Evolutionary conservation across 2,329 filamentous ascomycete species (phyloP), one percentile per base, ranked within the genome.

Genomic region (Penicillium sp.): DNA sequence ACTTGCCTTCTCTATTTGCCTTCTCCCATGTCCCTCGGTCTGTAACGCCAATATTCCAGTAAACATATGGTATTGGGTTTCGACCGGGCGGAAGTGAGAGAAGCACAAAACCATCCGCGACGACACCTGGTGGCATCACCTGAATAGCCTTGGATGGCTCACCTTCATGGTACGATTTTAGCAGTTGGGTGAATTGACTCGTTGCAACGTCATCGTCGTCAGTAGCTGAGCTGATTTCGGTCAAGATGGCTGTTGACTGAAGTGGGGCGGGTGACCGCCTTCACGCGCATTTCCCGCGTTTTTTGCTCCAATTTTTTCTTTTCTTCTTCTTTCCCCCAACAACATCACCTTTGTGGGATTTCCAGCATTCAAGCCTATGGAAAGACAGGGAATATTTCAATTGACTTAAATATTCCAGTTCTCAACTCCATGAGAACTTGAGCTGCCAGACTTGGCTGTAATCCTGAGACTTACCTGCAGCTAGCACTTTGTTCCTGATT

Each of bases 381-480:
- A 35, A 47, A 20, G 22, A 37, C 39, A 20, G 35, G 48, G 57
- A 35, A 57, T 57, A 56, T 50, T 38, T 37, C 31, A 37, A 31
- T 42, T 48, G 31, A 13, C 39, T 44, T 40, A 43, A 34, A 44
- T 4, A 46, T 40, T 11, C n/a, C 11, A 49, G 26, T 22, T 58
- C 47, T 61, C 60, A 55, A 65, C 56, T 55, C 61, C 52, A 69
- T 69, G 63, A 54, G 57, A 66, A 50, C 58, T 61, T 58, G 60
- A 54, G 43, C 53, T 59, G 45, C 45, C 54, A 9, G 22, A 46
- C 55, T 46, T 52, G 51, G 50, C 49, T 61, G 39, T 56, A 56
- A 53, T 55, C n/a, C 39, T 59, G 53, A 55, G 48, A 69, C 56
- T 65, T 57, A 61, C 56, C 55, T 56, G 53, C 55, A 64, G 62